Conservation (phyloP, 148 eudicot genomes). For the Nepenthes mirabilis region DNA sequence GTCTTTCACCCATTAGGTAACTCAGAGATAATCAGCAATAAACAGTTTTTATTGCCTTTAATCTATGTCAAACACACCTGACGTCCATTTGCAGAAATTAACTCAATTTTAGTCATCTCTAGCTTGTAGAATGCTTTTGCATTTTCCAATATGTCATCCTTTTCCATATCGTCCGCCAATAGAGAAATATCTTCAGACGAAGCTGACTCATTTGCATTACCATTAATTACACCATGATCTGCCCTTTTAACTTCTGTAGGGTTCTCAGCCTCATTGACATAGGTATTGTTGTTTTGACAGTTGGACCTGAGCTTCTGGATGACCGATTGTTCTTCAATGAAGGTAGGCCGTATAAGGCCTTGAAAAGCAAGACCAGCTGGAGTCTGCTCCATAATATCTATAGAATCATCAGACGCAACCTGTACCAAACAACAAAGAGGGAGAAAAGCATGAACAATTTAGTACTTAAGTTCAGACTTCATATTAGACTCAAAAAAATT, state of each 20-base stretch:
- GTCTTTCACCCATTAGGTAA: background rate
- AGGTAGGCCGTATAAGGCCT: conserved; percentile 78
- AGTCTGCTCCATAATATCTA: conserved; percentile 82
- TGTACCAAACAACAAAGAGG: conserved; percentile 16
- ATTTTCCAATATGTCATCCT: conserved; percentile 36
- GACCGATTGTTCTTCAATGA: conserved; percentile 66
- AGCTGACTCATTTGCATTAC: conserved; percentile 32
- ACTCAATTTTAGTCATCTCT: conserved; percentile 68
- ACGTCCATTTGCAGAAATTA: conserved; percentile 60
- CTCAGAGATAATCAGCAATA: background rate
- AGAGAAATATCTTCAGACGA: conserved; percentile 34
- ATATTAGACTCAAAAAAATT: no score
- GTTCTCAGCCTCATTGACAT: conserved; percentile 17
- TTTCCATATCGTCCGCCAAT: conserved; percentile 46
- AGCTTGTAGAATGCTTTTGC: conserved; percentile 89
- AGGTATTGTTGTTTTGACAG: conserved; percentile 17
- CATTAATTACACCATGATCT: conserved; percentile 44
- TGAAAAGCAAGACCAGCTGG: conserved; percentile 81
- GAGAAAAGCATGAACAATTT: no score
- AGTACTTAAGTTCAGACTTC: no score
- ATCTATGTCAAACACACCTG: conserved; percentile 35
- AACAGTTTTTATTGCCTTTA: no score
- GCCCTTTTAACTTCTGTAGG: conserved; percentile 27
- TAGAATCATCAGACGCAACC: conserved; percentile 64
- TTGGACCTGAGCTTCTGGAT: conserved; percentile 44